Conservation (phyloP, 1,284 basidiomycete genomes). For the Pyrrhoderma lamaoense region DNA sequence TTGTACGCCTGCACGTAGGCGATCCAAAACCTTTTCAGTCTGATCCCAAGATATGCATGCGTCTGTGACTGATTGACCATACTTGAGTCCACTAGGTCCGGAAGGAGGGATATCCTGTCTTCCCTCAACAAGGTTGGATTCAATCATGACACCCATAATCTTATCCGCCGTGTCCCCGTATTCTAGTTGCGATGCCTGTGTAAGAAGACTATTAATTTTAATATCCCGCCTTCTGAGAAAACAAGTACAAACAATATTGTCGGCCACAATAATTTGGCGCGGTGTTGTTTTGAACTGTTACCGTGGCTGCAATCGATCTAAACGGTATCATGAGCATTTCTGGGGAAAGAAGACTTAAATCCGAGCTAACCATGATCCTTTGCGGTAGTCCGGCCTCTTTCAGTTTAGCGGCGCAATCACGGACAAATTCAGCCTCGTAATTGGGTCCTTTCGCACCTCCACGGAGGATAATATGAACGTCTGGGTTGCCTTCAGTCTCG, state of each 20-base stretch:
- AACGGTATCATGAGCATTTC: neutral
- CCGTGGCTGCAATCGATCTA: constrained; percentile 95
- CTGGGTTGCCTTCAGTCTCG: constrained; percentile 84
- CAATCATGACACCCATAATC: constrained; percentile 97
- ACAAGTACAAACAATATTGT: constrained; percentile 58
- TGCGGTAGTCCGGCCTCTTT: constrained; percentile 72
- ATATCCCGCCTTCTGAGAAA: neutral
- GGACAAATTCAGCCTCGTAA: constrained; percentile 72
- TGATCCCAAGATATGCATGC: constrained; percentile 89
- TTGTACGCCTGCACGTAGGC: constrained; percentile 73
- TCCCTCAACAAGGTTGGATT: constrained; percentile 88
- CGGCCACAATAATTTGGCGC: constrained; percentile 79
- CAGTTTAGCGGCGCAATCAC: constrained; percentile 71
- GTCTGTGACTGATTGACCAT: constrained; percentile 86
- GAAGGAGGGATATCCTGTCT: constrained; percentile 79
- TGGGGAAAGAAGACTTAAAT: neutral
- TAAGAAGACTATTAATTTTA: constrained; percentile 5
- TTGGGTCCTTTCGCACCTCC: constrained; percentile 86
- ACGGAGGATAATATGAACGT: constrained; percentile 88
- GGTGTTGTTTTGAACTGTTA: constrained; percentile 85
- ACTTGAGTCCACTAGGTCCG: constrained; percentile 73
- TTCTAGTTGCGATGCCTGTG: constrained; percentile 64
- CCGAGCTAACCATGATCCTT: constrained; percentile 69
- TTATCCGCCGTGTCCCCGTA: constrained; percentile 60
- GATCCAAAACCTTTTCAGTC: constrained; percentile 74